phyloP scores from a whole-genome alignment of 2,329 filamentous ascomycete genomes.

The Chalara sp. region DNA sequence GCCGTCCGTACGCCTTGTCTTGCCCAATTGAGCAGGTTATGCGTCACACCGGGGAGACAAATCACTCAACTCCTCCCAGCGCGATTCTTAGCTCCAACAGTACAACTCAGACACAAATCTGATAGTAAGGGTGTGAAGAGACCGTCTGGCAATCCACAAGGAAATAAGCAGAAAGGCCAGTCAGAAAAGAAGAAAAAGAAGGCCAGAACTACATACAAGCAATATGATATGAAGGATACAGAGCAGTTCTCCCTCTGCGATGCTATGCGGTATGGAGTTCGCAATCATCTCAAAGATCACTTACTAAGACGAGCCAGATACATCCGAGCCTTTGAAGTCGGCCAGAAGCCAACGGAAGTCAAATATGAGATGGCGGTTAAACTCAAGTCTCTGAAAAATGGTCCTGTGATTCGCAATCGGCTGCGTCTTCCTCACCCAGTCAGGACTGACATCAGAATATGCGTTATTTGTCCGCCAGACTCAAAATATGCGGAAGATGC shows the following conservation, averaged over 20 bases:
- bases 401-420: slow-evolving; percentile 79
- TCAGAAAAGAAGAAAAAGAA: slow-evolving; percentile 27
- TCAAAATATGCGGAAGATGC: slow-evolving; percentile 70
- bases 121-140: slow-evolving; percentile 1
- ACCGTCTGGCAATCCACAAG: slow-evolving; percentile 14
- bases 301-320: slow-evolving; percentile 50
- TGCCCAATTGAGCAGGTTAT: slow-evolving; percentile 27
- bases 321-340: slow-evolving; percentile 87
- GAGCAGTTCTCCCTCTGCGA: slow-evolving; percentile 80
- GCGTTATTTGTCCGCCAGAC: slow-evolving; percentile 82
- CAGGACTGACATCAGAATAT: slow-evolving; percentile 81
- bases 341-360: slow-evolving; percentile 60
- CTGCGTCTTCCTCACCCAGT: slow-evolving; percentile 85
- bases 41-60: slow-evolving; percentile 11
- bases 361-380: slow-evolving; percentile 91
- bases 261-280: slow-evolving; percentile 69
- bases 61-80: background rate
- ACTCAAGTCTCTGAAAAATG: slow-evolving; percentile 77
- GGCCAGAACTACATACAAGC: slow-evolving; percentile 24
- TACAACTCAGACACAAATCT: slow-evolving; percentile 8
- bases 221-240: slow-evolving; percentile 28
- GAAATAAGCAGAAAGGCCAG: slow-evolving; percentile 24
- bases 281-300: slow-evolving; percentile 15
- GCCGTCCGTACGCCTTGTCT: slow-evolving; percentile 22
- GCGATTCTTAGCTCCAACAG: slow-evolving; percentile 11